Conservation (phyloP, 495 filamentous ascomycete species). For the Aspergillus sclerotioniger region DNA sequence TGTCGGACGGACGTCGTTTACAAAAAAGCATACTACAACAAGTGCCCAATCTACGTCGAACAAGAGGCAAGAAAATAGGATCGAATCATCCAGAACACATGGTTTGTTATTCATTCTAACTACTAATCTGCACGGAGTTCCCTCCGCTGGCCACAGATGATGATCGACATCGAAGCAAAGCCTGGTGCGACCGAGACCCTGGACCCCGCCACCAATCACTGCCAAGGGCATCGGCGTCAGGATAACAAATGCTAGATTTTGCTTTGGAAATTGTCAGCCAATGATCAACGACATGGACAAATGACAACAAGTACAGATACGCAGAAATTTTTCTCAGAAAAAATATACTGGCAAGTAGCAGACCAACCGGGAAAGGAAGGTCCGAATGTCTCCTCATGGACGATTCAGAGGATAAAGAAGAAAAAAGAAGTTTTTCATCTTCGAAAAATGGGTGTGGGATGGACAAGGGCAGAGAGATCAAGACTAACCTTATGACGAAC, state of each 20-base stretch:
- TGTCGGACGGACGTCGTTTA: too few species aligned
- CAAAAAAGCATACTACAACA: neutral
- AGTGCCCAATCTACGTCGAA: neutral
- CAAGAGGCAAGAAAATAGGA: neutral
- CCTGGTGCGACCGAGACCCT: neutral
- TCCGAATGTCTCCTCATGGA: constrained; percentile 85
- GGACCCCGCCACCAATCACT: neutral
- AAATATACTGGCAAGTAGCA: constrained; percentile 98
- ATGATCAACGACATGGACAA: neutral
- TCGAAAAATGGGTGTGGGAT: constrained; percentile 37
- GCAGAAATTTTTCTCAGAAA: constrained; percentile 70
- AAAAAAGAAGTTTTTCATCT: constrained; percentile 81
- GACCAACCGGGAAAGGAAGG: constrained; percentile 65
- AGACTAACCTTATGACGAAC: constrained; percentile 27
- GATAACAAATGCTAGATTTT: neutral
- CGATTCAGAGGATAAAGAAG: constrained; percentile 97
- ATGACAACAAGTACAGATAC: neutral
- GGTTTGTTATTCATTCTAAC: neutral
- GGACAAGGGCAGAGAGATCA: constrained; percentile 15
- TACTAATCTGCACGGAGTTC: neutral
- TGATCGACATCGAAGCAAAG: neutral
- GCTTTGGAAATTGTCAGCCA: constrained; percentile 12
- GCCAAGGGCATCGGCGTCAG: neutral
- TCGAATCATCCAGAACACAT: neutral
- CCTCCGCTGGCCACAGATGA: neutral